Conservation (phyloP, 2,329 filamentous ascomycete species). For the Beauveria bassiana region DNA sequence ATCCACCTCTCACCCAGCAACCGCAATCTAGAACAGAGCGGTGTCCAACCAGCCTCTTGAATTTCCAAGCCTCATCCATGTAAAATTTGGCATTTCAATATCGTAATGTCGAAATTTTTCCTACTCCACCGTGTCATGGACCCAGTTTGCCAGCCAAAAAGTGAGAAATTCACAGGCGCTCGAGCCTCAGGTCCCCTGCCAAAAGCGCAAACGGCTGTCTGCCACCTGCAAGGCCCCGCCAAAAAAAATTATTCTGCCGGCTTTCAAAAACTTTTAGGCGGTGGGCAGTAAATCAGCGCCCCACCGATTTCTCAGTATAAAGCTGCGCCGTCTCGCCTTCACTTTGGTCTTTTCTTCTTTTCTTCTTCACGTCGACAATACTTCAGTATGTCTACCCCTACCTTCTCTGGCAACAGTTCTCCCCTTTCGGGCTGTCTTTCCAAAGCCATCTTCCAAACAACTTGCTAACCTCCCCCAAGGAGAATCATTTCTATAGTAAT, state of each 20-base stretch:
- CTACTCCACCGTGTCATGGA: not conserved
- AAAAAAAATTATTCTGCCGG: conserved; percentile 15
- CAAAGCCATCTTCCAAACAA: not conserved
- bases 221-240: not conserved
- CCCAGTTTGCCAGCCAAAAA: not conserved
- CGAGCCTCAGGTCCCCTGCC: not conserved
- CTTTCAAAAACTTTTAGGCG: conserved; percentile 22
- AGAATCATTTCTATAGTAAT: conserved; percentile 99
- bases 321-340: conserved; percentile 21
- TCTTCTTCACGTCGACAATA: conserved; percentile 56
- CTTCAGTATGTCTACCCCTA: conserved; percentile 41
- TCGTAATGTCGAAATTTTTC: not conserved
- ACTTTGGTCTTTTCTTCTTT: conserved; percentile 36
- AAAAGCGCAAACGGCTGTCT: not conserved
- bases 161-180: not conserved
- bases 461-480: conserved; percentile 27
- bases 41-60: not conserved
- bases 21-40: conserved; percentile 3
- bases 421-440: conserved; percentile 2
- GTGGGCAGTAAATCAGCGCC: conserved; percentile 20
- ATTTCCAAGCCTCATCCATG: not conserved
- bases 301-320: conserved; percentile 29
- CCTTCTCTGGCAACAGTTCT: conserved; percentile 12
- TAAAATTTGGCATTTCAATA: not conserved
- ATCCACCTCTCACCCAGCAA: conserved; percentile 7